Base-by-base conservation (phyloP, 176 grass and related monocot genomes). In the Oryza punctata region DNA sequence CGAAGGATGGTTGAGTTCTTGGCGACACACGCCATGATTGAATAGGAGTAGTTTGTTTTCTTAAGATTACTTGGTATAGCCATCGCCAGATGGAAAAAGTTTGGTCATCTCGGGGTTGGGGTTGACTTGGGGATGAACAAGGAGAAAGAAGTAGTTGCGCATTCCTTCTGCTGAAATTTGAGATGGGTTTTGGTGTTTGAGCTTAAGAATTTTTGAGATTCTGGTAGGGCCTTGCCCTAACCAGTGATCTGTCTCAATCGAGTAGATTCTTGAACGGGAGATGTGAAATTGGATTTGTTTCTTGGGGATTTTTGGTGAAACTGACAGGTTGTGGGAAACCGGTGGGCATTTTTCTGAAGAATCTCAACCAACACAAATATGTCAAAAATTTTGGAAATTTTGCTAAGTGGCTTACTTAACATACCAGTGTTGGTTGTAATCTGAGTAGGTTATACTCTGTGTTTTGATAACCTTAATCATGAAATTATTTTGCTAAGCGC, bases 81-180 rank as follows among this genome's bases (percentile, higher is more conserved):
- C 16, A 4, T 8, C 25, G 10, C 38, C 30, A 32, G 30, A 65
- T 33, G 0, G 14, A 57, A 57, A 43, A 63, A 18, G n/a, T 19
- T 64, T 70, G n/a, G 10, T 81, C 18, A 1, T 8, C 76, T 32
- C 14, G 29, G 30, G 41, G 63, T 64, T 25, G 25, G 71, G 64
- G 66, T 81, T 85, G 88, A 85, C 82, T 71, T 77, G 0, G 54
- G 2, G 44, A 25, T 6, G 70, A 41, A 49, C 12, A 23, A 28
- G 60, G 23, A 65, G 7, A 30, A 63, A 78, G 1, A 38, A 46
- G 10, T 27, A 63, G 6, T 27, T 49, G 19, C 77, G 1, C 15
- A 44, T 35, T 19, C 72, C 1, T 43, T 33, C 19, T 6, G 3
- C 47, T 23, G 19, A 27, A 28, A 76, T 28, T 81, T 76, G 19